Conservation (phyloP, 805 yeast species). For the Zygosaccharomyces gambellarensis region DNA sequence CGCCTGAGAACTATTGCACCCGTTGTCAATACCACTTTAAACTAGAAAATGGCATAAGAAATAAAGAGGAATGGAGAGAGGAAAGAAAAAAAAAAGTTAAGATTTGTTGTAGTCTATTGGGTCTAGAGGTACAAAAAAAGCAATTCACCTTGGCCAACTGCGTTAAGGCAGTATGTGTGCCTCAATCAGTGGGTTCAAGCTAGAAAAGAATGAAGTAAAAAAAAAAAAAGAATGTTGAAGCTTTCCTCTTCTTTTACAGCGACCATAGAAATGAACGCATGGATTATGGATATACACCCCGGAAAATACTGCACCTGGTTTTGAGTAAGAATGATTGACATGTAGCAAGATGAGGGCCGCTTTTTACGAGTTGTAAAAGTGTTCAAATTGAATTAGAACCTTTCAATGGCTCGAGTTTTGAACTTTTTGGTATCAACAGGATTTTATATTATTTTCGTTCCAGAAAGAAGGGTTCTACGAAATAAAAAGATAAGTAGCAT, state of each 20-base stretch:
- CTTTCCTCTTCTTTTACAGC: too few species aligned
- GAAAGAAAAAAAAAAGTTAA: not conserved
- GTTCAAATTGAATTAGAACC: too few species aligned
- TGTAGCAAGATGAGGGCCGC: too few species aligned
- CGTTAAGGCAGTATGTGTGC: not conserved
- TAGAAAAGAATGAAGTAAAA: too few species aligned
- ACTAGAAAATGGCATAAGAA: not conserved
- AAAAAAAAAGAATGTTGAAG: too few species aligned
- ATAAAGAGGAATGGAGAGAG: not conserved
- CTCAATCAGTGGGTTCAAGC: not conserved
- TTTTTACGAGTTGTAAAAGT: too few species aligned
- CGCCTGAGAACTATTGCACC: not conserved
- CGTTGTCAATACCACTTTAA: not conserved
- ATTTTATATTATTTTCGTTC: too few species aligned
- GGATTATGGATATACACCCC: not conserved
- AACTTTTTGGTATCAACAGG: too few species aligned
- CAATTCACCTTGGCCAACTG: not conserved
- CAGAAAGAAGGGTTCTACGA: too few species aligned
- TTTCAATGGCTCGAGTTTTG: too few species aligned
- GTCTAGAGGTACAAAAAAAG: not conserved
- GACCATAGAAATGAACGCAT: too few species aligned
- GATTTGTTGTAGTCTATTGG: not conserved
- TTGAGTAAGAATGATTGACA: not conserved
- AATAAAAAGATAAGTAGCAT: too few species aligned
- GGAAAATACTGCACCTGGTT: not conserved